These are phyloP conservation scores for Fusarium compactum DNA, from an alignment of 2,329 filamentous ascomycete species.

Conservation along the genomic window DNA sequence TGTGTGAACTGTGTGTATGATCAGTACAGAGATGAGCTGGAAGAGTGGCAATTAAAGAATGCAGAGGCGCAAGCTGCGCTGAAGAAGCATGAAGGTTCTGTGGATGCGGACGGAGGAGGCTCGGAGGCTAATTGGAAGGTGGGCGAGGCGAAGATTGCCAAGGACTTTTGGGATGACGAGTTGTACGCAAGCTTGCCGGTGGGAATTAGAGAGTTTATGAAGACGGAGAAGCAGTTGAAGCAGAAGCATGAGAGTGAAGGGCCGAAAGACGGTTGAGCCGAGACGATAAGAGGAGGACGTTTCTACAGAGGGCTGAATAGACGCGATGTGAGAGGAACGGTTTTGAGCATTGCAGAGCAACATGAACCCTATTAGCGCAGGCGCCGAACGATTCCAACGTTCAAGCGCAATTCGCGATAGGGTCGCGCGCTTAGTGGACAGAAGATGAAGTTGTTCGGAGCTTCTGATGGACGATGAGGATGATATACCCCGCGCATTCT, in stretches of 20 bases:
- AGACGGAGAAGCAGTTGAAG: slow-evolving; percentile 90
- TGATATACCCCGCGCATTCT: neutral
- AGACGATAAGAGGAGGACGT: neutral
- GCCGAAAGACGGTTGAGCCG: slow-evolving; percentile 55
- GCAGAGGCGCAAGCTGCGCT: slow-evolving; percentile 71
- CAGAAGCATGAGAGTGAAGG: slow-evolving; percentile 74
- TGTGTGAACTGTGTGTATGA: slow-evolving; percentile 99
- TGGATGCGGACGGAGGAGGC: slow-evolving; percentile 85
- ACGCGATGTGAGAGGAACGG: neutral
- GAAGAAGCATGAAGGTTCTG: slow-evolving; percentile 61
- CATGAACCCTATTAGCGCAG: neutral
- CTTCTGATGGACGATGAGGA: neutral
- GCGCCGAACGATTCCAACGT: neutral
- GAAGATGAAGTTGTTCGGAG: neutral
- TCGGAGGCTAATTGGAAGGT: slow-evolving; percentile 75
- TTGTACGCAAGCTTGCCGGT: slow-evolving; percentile 86
- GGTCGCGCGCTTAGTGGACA: neutral
- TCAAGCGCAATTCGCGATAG: neutral
- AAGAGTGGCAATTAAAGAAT: slow-evolving; percentile 81
- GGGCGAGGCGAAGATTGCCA: slow-evolving; percentile 57
- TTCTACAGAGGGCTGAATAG: neutral
- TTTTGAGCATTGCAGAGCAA: neutral
- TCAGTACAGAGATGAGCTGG: slow-evolving; percentile 88
- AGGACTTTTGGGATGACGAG: slow-evolving; percentile 71
- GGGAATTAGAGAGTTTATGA: slow-evolving; percentile 97